Percentiles rank a stretch among this genome's conserved stretches.
phyloP scores from a whole-genome alignment of 345 rosid genomes.

The Acer campestre region DNA sequence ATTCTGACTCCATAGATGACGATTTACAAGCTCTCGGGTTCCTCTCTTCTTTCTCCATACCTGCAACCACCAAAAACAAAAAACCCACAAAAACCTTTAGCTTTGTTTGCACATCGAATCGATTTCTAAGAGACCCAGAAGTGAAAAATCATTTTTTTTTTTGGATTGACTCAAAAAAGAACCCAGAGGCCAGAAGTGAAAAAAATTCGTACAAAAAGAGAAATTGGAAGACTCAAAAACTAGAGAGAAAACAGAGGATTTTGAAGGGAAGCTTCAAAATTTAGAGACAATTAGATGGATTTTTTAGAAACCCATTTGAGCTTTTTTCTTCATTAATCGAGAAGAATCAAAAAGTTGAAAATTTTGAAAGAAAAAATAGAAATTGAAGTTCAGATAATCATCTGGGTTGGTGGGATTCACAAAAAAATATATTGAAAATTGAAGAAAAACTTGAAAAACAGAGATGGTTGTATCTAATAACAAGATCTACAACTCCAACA shows the following conservation, averaged over 20 bases:
- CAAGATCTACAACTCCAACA: conserved; percentile 20
- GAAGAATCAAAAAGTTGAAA: not conserved
- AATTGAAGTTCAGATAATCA: not conserved
- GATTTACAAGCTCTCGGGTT: conserved; percentile 43
- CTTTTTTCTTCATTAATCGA: not conserved
- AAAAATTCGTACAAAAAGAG: too few species aligned
- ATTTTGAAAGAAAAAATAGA: not conserved
- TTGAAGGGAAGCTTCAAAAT: not conserved
- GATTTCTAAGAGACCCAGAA: not conserved
- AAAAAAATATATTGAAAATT: not conserved
- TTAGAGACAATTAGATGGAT: not conserved
- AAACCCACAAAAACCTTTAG: not conserved
- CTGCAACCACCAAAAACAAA: conserved; percentile 13
- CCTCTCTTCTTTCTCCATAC: conserved; percentile 53
- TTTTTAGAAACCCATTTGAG: not conserved
- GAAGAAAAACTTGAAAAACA: not conserved
- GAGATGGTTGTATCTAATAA: conserved; percentile 5
- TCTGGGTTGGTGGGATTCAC: not conserved
- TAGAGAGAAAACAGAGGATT: not conserved
- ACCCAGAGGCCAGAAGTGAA: not conserved
- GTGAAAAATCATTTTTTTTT: not conserved
- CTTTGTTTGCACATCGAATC: not conserved
- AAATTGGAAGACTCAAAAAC: not conserved
- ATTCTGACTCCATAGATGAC: conserved; percentile 44
- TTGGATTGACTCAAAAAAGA: not conserved